Evolutionary conservation across 495 filamentous ascomycete genomes (phyloP), one percentile per base, ranked within the genome.

Genomic region (Neurospora sp.): DNA sequence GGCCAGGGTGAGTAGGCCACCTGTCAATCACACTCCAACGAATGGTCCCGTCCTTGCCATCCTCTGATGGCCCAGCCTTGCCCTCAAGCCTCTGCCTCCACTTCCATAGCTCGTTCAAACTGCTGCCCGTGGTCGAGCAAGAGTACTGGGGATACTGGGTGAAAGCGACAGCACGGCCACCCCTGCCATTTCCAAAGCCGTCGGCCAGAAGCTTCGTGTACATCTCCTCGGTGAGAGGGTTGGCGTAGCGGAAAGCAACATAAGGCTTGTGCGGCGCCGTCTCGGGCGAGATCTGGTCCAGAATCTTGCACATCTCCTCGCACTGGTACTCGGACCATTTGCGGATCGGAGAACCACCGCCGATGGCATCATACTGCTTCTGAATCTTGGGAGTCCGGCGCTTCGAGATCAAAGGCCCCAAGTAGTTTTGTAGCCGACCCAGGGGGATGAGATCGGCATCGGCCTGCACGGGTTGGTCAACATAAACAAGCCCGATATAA

Each of bases 111-210:
- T 99, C 96, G 78, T 98, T 99, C 70, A 99, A 81, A 68, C 92
- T 96, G 82, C 93, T 97, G 42, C 96, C 96, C 1, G 96, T 99
- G 8, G 96, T 99, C 35, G 93, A 97, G 82, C 96, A 99, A n/a
- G 92, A 96, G 80, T 99, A 99, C 79, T 99, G 96, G 27, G 96
- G 96, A 76, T 99, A 99, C 80, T 99, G 96, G 5, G 96, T 97
- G 81, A 98, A 99, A 3, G 96, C 96, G 8, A 99, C 93, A 5
- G 96, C 96, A 70, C 96, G 89, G 1, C 94, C 94, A 14, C 94
- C 94, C 73, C 89, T 92, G 2, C 94, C 94, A 37, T 88, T 87
- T 42, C 93, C 93, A 76, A 99, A 94, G 0, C 96, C 96, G 82
- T 99, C 96, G 35, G 87, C 89, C 59, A 98, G 81, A 73, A 99